These are phyloP conservation scores for Hypoxylon fuscum DNA, from an alignment of 495 filamentous ascomycete genomes.

Conservation along the genomic window DNA sequence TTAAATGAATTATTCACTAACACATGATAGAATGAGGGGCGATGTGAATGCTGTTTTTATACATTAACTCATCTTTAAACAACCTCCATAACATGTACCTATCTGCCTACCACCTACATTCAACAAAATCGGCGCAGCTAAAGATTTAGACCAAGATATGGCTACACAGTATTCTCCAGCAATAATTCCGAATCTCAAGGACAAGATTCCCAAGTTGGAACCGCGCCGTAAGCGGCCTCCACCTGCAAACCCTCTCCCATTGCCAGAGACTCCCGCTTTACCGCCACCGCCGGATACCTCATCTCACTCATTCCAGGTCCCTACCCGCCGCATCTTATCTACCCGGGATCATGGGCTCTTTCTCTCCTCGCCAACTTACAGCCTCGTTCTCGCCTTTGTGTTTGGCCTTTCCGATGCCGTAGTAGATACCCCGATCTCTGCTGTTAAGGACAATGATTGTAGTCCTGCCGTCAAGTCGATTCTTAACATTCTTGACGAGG, in stretches of 20 bases:
- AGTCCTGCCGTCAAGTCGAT: constrained; percentile 69
- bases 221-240: constrained; percentile 66
- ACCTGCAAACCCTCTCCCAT: constrained; percentile 65
- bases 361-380: constrained; percentile 78
- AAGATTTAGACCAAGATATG: constrained; percentile 8
- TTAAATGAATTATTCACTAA: constrained; percentile 28
- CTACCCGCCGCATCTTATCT: constrained; percentile 81
- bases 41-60: constrained; percentile 15
- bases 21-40: constrained; percentile 14
- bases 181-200: constrained; percentile 65
- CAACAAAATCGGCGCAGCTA: background rate
- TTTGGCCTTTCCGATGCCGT: constrained; percentile 87
- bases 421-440: constrained; percentile 75
- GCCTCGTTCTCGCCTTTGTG: constrained; percentile 81
- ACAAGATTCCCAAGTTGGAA: constrained; percentile 73
- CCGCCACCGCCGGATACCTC: constrained; percentile 73
- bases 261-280: constrained; percentile 76
- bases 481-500: constrained; percentile 72
- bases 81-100: background rate
- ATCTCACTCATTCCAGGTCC: constrained; percentile 68
- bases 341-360: constrained; percentile 82
- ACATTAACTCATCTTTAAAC: constrained; percentile 18
- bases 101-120: background rate
- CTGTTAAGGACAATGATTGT: constrained; percentile 62
- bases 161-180: constrained; percentile 41